Evolutionary conservation across 2,329 filamentous ascomycete species (phyloP), one percentile per base, ranked within the genome.

Genomic region (Akanthomyces uredinophilus): DNA sequence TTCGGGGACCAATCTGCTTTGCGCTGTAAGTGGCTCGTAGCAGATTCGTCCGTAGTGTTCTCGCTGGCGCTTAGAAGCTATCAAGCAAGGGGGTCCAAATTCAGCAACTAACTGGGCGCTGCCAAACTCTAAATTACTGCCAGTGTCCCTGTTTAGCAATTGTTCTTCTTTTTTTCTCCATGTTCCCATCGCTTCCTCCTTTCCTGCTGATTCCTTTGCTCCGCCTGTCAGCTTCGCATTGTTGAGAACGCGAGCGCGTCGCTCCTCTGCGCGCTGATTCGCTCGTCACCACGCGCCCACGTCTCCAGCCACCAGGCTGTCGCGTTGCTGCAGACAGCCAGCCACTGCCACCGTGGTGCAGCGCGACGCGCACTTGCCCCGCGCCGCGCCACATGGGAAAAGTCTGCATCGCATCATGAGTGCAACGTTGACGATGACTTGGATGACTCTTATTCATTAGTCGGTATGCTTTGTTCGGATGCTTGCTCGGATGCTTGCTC

Each of bases 221-320:
- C 29, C 46, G 14, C 22, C 29, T 8, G 46, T 41, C 46, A 29
- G 35, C 35, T 29, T 10, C 22, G 22, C 56, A 60, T 5, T 32
- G 39, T 20, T 24, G 46, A 6, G 10, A 44, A 50, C 47, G 22
- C 55, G 61, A 55, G 61, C 61, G 61, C 61, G 61, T 63, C 55
- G 24, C 14, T 27, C n/a, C 20, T 37, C 29, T 50, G n/a, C 49
- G 32, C 50, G 27, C 49, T 63, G 61, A 63, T 63, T 63, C 39
- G 61, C 41, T 43, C 49, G 14, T n/a, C 55, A 60, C 18, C 50
- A 63, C 61, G 61, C 61, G 61, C 61, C 61, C 47, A 47, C 53
- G 46, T 49, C 49, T 44, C 49, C 61, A 62, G 54, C 60, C 53
- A 62, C 46, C n/a, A n/a, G n/a, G 39, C 27, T 39, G 16, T 51